These are phyloP conservation scores for Amphichorda felina DNA, from an alignment of 2,329 filamentous ascomycete species.

Conservation along the genomic window DNA sequence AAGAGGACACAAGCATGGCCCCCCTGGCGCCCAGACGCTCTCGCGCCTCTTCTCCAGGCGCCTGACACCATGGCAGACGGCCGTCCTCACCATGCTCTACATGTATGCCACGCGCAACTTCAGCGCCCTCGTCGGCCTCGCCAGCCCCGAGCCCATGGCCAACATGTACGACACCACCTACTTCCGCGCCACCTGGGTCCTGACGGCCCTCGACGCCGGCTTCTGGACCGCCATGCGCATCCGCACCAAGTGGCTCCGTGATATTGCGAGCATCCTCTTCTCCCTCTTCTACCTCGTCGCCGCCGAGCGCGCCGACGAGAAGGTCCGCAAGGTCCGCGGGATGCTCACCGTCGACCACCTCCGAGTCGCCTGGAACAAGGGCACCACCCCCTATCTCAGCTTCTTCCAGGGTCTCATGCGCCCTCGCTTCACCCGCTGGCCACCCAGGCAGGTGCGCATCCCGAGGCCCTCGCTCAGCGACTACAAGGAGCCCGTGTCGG, in stretches of 20 bases:
- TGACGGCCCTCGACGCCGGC: slow-evolving; percentile 87
- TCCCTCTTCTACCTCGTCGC: slow-evolving; percentile 85
- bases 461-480: slow-evolving; percentile 67
- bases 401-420: slow-evolving; percentile 62
- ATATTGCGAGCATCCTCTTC: slow-evolving; percentile 74
- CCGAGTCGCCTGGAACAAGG: slow-evolving; percentile 91
- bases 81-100: slow-evolving; percentile 79
- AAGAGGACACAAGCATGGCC: slow-evolving; percentile 80
- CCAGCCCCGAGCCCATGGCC: slow-evolving; percentile 84
- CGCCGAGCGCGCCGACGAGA: slow-evolving; percentile 90
- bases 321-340: slow-evolving; percentile 80
- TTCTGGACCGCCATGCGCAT: slow-evolving; percentile 99
- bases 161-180: slow-evolving; percentile 89
- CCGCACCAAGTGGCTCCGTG: slow-evolving; percentile 60
- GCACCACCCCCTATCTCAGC: slow-evolving; percentile 72
- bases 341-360: slow-evolving; percentile 85
- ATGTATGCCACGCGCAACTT: slow-evolving; percentile 90
- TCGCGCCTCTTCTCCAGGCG: slow-evolving; percentile 59
- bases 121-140: slow-evolving; percentile 79
- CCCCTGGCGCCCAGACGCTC: slow-evolving; percentile 58
- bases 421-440: slow-evolving; percentile 69
- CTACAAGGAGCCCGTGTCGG: slow-evolving; percentile 68
- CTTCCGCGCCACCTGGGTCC: slow-evolving; percentile 93
- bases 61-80: slow-evolving; percentile 80
- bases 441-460: slow-evolving; percentile 74